Conservation (phyloP, 805 yeast genomes). For the Ogataea saltuana region DNA sequence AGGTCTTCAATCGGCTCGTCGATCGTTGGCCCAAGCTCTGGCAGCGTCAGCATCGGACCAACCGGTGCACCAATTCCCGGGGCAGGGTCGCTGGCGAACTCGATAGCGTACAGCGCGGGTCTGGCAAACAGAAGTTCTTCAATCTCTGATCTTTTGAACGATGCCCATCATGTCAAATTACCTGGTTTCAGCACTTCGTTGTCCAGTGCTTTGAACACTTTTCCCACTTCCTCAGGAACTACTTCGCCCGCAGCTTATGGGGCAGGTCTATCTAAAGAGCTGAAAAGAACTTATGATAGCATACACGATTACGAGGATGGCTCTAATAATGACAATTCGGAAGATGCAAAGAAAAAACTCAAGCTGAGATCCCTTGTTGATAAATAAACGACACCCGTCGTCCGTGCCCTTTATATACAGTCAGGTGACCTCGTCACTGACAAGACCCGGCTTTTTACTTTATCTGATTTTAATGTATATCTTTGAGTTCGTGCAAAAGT, state of each 20-base stretch:
- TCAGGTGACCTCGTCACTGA: no score
- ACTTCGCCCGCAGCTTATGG: constrained; percentile 8
- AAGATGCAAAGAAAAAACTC: constrained; percentile 13
- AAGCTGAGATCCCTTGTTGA: constrained; percentile 17
- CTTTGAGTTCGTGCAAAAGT: no score
- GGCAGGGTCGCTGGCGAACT: background rate
- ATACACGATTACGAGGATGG: constrained; percentile 3
- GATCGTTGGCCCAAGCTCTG: constrained; percentile 10
- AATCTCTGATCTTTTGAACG: constrained; percentile 28
- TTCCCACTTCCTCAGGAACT: constrained; percentile 8
- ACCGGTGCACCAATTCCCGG: background rate
- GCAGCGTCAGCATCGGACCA: constrained; percentile 6
- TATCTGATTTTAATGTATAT: no score
- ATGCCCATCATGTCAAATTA: constrained; percentile 20
- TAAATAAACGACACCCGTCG: no score
- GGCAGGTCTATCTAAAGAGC: constrained; percentile 6
- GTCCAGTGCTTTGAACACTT: no score
- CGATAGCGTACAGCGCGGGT: constrained; percentile 1
- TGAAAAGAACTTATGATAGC: constrained; percentile 12
- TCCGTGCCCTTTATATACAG: no score
- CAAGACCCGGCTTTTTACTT: no score
- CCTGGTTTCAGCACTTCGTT: constrained; percentile 1
- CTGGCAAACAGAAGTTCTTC: constrained; percentile 28
- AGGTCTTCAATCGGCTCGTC: constrained; percentile 27
- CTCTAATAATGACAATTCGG: constrained; percentile 3